A percentile compares a stretch with the other conserved stretches of the same genome.
These are phyloP conservation scores for Wickerhamomyces ciferrii DNA, from an alignment of 805 yeast genomes.

Conservation along the genomic window DNA sequence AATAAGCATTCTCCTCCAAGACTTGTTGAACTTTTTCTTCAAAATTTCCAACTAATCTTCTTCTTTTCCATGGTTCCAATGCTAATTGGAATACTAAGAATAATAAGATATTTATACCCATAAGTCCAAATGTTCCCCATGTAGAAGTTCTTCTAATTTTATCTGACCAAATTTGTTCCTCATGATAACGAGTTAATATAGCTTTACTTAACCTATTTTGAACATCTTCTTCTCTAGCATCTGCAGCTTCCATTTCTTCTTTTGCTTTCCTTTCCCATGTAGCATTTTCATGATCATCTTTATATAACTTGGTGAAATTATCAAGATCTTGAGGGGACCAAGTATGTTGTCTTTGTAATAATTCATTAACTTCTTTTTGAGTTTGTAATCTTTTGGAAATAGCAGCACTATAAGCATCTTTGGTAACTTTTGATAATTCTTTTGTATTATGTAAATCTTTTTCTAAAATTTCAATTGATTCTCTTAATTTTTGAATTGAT, in stretches of 20 bases:
- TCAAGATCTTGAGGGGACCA: conserved; percentile 84
- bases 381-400: conserved; percentile 59
- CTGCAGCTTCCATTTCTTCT: conserved; percentile 44
- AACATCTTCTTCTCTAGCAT: conserved; percentile 58
- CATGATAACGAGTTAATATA: conserved; percentile 86
- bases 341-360: conserved; percentile 74
- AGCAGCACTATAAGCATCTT: conserved; percentile 51
- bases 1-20: conserved; percentile 30
- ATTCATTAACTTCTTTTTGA: conserved; percentile 82
- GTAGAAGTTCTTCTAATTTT: conserved; percentile 91
- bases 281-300: conserved; percentile 74
- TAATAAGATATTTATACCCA: conserved; percentile 79
- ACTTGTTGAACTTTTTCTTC: conserved; percentile 69
- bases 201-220: conserved; percentile 68
- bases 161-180: conserved; percentile 98
- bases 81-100: conserved; percentile 80
- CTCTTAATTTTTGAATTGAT: conserved; percentile 66
- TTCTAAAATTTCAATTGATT: conserved; percentile 54
- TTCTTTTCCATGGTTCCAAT: conserved; percentile 93
- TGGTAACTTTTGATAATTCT: conserved; percentile 40
- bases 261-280: conserved; percentile 50
- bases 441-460: conserved; percentile 42
- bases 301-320: conserved; percentile 74
- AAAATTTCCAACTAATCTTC: conserved; percentile 73
- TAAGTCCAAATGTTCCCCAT: conserved; percentile 90